Base-by-base conservation (phyloP, 2,329 filamentous ascomycete genomes). In the Ceratocystis alfenasii region DNA sequence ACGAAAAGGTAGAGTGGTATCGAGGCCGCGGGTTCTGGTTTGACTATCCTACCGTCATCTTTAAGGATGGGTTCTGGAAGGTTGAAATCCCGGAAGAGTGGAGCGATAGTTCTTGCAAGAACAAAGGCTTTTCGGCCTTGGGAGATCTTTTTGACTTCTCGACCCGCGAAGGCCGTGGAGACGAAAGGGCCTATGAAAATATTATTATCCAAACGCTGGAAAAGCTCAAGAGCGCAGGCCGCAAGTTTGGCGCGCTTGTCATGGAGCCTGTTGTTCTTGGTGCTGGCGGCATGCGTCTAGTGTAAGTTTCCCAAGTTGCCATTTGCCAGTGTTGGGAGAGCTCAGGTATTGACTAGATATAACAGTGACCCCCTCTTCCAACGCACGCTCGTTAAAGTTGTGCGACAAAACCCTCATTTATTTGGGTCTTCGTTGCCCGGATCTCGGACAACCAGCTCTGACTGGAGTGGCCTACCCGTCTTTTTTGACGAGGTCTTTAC, bases 401-500 rank as follows among this genome's bases (percentile, higher is more conserved):
- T 91, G 62, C 86, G 89, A 46, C 73, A 76, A 2, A 83, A 81
- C 6, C 76, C 82, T 0, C 72, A 81, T 15, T 75, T 87, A 4
- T 87, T 89, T 70, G 74, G 76, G 46, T 66, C 71, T 5, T 68
- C 69, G 12, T 41, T 68, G 17, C 30, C 61, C 1, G 65, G 45
- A 7, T 68, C 46, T 66, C 70, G n/a, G 20, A 30, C 8, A 70
- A 71, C 44, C 63, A 70, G 41, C 7, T 71, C 70, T 7, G 69
- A 76, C 36, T 95, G 90, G 90, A 79, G 79, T 1, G 89, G 90
- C 1, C 80, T 95, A 3, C 90, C 90, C 0, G 77, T 95, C 48
- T 79, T 95, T 70, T 90, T 90, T 69, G 90, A 95, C 72, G 90
- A 95, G 73, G 90, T 95, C 45, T 95, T 95, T 75, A 93, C 89